phyloP scores from a whole-genome alignment of 176 grass and related monocot species.

The Pontederia paniculata region DNA sequence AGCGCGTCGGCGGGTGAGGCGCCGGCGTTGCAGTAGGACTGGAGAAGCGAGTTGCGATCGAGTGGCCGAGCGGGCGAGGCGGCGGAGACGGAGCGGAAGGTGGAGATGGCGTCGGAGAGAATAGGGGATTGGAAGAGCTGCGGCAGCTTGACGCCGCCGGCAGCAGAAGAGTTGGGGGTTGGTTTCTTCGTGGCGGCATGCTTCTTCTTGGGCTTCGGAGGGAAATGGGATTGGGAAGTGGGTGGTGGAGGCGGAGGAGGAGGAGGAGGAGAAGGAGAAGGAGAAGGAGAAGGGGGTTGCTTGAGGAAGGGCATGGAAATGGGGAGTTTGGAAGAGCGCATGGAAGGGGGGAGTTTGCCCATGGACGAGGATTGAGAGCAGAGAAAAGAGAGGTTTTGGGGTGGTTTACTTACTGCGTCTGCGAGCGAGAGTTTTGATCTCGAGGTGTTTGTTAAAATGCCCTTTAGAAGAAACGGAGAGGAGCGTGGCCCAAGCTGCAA shows the following conservation, averaged over 20 bases:
- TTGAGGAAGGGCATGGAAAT: constrained; percentile 23
- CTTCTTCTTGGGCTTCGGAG: constrained; percentile 13
- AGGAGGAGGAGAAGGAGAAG: constrained; percentile 3
- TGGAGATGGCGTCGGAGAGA: constrained; percentile 33
- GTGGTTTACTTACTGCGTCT: no score
- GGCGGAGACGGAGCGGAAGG: constrained; percentile 21
- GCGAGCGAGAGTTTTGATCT: no score
- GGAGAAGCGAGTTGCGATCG: constrained; percentile 49
- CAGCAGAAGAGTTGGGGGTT: constrained; percentile 11
- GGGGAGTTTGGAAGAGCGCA: constrained; percentile 47
- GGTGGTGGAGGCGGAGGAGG: neutral
- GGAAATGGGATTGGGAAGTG: neutral
- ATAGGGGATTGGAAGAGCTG: constrained; percentile 20
- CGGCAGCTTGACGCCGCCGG: constrained; percentile 4
- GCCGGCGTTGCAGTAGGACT: constrained; percentile 32
- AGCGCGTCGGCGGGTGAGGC: constrained; percentile 28
- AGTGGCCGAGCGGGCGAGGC: constrained; percentile 24
- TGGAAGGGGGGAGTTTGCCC: constrained; percentile 44
- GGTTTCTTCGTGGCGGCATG: neutral
- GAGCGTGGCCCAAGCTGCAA: no score
- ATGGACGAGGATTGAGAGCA: constrained; percentile 13
- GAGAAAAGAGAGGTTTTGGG: no score
- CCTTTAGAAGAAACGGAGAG: no score
- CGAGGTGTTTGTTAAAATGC: no score
- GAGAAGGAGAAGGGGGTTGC: constrained; percentile 14